phyloP scores from a whole-genome alignment of 2,329 filamentous ascomycete genomes.

The Phialophora tarda region DNA sequence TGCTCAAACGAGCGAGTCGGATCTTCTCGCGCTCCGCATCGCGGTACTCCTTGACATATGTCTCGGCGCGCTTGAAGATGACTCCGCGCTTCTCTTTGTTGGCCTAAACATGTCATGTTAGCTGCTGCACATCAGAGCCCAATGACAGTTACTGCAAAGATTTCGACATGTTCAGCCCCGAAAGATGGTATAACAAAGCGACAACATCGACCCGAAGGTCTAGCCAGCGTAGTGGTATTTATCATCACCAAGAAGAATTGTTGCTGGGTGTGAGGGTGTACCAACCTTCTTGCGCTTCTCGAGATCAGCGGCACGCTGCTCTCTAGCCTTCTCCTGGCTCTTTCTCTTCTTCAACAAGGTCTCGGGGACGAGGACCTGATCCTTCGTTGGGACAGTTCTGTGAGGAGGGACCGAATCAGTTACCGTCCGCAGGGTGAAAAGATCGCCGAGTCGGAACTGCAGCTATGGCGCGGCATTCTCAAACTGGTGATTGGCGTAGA shows the following conservation, averaged over 20 bases:
- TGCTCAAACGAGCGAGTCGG: constrained; percentile 85
- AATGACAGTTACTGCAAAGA: constrained; percentile 5
- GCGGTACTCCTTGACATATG: constrained; percentile 99
- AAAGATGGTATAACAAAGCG: constrained; percentile 97
- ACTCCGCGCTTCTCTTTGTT: constrained; percentile 98
- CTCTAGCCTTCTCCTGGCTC: constrained; percentile 98
- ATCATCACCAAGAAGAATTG: constrained; percentile 74
- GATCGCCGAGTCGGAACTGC: constrained; percentile 91
- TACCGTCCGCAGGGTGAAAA: constrained; percentile 77
- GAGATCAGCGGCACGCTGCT: constrained; percentile 77
- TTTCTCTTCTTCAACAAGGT: constrained; percentile 99
- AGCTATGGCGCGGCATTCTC: constrained; percentile 91
- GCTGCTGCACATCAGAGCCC: constrained; percentile 43
- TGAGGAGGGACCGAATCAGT: constrained; percentile 58
- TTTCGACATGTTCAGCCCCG: constrained; percentile 74
- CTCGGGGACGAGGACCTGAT: constrained; percentile 97
- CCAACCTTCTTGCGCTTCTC: constrained; percentile 91
- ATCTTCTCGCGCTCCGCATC: constrained; percentile 98
- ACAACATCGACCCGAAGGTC: constrained; percentile 92
- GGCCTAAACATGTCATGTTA: constrained; percentile 63
- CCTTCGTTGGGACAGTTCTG: constrained; percentile 89
- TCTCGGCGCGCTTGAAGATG: constrained; percentile 99
- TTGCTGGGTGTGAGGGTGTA: constrained; percentile 47
- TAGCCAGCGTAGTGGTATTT: constrained; percentile 87
- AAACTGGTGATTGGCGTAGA: constrained; percentile 66